Evolutionary conservation across 208 protist species (phyloP), one percentile per base, ranked within the genome.

Genomic region (Herpetomonas muscarum): DNA sequence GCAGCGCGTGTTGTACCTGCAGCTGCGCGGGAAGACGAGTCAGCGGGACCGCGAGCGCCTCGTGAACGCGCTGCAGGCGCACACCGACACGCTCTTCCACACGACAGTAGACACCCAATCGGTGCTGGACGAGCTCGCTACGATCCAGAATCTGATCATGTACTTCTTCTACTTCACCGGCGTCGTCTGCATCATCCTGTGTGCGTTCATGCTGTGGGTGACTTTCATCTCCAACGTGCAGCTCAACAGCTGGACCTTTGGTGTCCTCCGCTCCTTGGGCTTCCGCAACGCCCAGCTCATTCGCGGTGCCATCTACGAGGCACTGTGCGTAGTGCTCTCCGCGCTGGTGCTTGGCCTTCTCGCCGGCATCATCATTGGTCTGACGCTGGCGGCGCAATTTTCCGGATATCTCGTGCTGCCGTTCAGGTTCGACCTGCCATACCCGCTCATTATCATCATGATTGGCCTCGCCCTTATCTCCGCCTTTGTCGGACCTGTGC

Each of bases 171-270:
- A 97, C 65, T 81, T 97, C 44, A 97, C 94, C 44, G 66, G 94
- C 9, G 60, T 79, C 24, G 79, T 98, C 10, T 85, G 89, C 42
- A 75, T 97, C 15, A 65, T 89, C 4, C 59, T 98, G 3, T 97
- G 92, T 54, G 95, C 97, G 54, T 97, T 98, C 66, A 91, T 98
- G 64, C 74, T 98, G 48, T 98, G 92, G 89, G 63, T 98, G 10
- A 97, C 92, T 0, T 99, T 99, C 74, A 87, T 85, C 28, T 68
- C 93, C 0, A 99, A 98, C 55, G 94, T 99, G 44, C 78, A 83
- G 52, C 87, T 98, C 34, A 97, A 98, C 62, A 61, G 73, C 31
- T 98, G 95, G 90, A 81, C 97, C 25, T 94, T 97, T 73, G 96
- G 92, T 48, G 92, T 98, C 5, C 70, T 98, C 3, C 70, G 96